Base-by-base conservation (phyloP, 2,329 filamentous ascomycete genomes). In the Hypoxylon sp. region DNA sequence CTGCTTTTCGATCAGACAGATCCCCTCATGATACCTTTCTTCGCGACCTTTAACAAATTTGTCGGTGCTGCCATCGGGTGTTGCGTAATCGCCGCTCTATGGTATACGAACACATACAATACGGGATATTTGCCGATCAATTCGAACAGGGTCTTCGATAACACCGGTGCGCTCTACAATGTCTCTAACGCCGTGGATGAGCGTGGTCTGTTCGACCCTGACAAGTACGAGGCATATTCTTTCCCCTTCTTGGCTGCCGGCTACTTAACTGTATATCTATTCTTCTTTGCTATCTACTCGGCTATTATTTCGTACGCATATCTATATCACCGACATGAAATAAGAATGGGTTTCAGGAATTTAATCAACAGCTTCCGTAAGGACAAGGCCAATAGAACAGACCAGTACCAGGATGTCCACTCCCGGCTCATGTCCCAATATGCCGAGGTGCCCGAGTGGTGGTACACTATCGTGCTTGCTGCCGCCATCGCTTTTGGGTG, bases 41-140 rank as follows among this genome's bases (percentile, higher is more conserved):
- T 88, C 78, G 86, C 86, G 28, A 90, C 89, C 46, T 81, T 88
- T 60, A 91, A 91, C 76, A 87, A 85, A 21, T 81, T 90, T 67
- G 78, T 89, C 48, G 89, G 89, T 30, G 82, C 86, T 53, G 81
- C 89, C 11, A 68, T 86, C 34, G 86, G 83, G 46, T 83, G 84
- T 71, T 84, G 86, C 79, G 79, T 90, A 13, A 80, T 88, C 13
- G 76, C 86, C 2, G 86, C 79, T 25, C 74, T 91, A 7, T 90
- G 88, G 79, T 91, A 86, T 75, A 84, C 80, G 48, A 87, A 88
- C 59, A 77, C 85, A 1, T 90, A 85, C 79, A 85, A 87, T 75
- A 85, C 83, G 10, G 81, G 83, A 56, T 89, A 87, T 69, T 62
- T 76, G 5, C 73, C 73, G 30, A 84, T 87, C 78, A 85, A 84